Evolutionary conservation across 805 yeast genomes (phyloP), one percentile per base, ranked within the genome.

Genomic region (Zygotorulaspora sp.): DNA sequence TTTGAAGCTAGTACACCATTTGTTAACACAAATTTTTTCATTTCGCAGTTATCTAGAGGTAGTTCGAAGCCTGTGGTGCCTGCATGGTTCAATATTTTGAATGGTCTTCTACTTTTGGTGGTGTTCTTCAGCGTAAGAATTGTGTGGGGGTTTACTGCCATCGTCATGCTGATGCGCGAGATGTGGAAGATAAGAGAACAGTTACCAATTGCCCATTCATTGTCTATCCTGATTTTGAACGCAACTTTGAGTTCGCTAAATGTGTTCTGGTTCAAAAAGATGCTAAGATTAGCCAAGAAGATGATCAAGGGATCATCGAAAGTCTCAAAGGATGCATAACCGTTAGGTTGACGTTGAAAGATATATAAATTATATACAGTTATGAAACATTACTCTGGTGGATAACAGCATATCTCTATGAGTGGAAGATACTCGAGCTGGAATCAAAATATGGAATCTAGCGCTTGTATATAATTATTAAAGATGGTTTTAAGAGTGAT

Each of bases 1-100:
- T 92, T 83, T 62, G 98, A 92, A 64, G 72, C 84, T 27, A 82
- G 95, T 32, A 85, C 97, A 2, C 97, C 97, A 6, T 92, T 92
- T 63, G 96, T 92, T 45, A 94, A 92, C 62, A 60, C 85, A 57
- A 86, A 92, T 61, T 92, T 97, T 96, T 89, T 82, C 61, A 79
- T 87, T 22, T 72, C 83, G 21, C 80, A 84, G 51, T 67, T 88
- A 12, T 92, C 95, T 1, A 70, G 70, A 1, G 84, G 83, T 3
- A 61, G 77, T 3, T 27, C 48, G 13, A 40, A 38, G 30, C 48
- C 49, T 21, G 42, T 40, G n/a, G 69, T 86, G 35, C 78, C 83
- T 28, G 68, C 68, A 16, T 68, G 55, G 45, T 38, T 76, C 8
- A 74, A 78, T 35, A 55, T 75, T 11, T 50, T 80, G 49, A 92